phyloP scores from a whole-genome alignment of 1,139 yeast genomes.

The Blastobotrys illinoisensis region DNA sequence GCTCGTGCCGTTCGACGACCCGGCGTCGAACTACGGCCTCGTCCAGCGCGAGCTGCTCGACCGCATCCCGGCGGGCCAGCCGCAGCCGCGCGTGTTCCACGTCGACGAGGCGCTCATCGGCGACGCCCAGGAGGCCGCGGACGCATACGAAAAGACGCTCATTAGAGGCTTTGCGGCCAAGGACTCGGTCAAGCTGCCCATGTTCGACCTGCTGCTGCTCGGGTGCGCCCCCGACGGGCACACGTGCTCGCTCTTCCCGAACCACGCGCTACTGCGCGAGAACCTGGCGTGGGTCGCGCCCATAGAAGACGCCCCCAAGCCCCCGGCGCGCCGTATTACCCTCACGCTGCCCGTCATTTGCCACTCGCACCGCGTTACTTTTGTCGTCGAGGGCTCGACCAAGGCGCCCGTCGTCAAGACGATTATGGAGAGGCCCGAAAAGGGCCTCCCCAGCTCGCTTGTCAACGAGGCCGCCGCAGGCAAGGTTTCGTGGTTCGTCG shows the following conservation, averaged over 20 bases:
- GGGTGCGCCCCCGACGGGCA: conserved; percentile 99
- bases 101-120: conserved; percentile 70
- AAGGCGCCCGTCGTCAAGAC: conserved; percentile 91
- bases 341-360: conserved; percentile 91
- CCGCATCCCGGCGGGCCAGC: conserved; percentile 43
- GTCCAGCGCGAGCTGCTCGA: conserved; percentile 81
- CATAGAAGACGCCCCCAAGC: conserved; percentile 85
- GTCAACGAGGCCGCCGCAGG: conserved; percentile 97
- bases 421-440: conserved; percentile 95
- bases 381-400: conserved; percentile 92
- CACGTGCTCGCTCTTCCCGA: conserved; percentile 91
- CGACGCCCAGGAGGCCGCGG: conserved; percentile 94
- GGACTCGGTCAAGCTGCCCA: conserved; percentile 90
- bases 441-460: conserved; percentile 80
- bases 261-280: conserved; percentile 83
- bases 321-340: conserved; percentile 84
- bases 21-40: conserved; percentile 84
- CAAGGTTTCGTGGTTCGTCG: conserved; percentile 95
- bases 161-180: conserved; percentile 92
- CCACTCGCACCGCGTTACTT: conserved; percentile 87
- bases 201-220: conserved; percentile 81
- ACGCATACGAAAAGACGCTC: conserved; percentile 77
- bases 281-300: conserved; percentile 95
- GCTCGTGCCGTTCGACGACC: conserved; percentile 78
- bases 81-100: conserved; percentile 71